Percentiles rank a stretch among this genome's conserved stretches.
phyloP scores from a whole-genome alignment of 78 protist species.

The Speleostelium caveatum region DNA sequence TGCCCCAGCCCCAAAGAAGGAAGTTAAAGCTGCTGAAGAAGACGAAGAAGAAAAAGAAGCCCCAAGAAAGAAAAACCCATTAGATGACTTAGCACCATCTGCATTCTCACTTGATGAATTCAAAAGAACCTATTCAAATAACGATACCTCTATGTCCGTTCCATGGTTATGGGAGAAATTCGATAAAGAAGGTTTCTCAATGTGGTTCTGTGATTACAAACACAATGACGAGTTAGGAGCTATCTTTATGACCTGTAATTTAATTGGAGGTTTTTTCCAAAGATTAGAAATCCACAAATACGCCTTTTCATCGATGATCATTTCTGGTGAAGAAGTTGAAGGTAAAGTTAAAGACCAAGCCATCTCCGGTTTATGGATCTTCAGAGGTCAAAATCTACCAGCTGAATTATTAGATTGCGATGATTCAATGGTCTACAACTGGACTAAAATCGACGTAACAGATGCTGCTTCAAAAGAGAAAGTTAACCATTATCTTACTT shows the following conservation, averaged over 20 bases:
- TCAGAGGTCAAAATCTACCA: conserved; percentile 85
- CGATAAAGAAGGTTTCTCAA: conserved; percentile 84
- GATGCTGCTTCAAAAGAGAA: conserved; percentile 29
- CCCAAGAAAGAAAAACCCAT: conserved; percentile 62
- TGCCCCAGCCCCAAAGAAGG: conserved; percentile 61
- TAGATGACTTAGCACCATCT: conserved; percentile 74
- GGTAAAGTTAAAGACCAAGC: conserved; percentile 36
- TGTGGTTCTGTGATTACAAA: conserved; percentile 80
- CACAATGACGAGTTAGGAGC: conserved; percentile 58
- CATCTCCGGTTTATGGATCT: conserved; percentile 79
- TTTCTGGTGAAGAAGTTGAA: conserved; percentile 74
- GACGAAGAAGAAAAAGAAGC: conserved; percentile 43
- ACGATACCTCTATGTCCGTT: conserved; percentile 79
- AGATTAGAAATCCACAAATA: conserved; percentile 90
- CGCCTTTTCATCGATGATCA: conserved; percentile 78
- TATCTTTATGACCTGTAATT: conserved; percentile 86
- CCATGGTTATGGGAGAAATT: conserved; percentile 85
- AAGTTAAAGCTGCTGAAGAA: conserved; percentile 56
- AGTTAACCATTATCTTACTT: conserved; percentile 77
- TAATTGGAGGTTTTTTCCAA: conserved; percentile 88
- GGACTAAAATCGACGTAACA: conserved; percentile 50
- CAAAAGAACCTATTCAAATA: conserved; percentile 90
- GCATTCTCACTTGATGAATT: conserved; percentile 83
- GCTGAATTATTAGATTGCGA: conserved; percentile 82
- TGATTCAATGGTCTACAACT: conserved; percentile 83